Evolutionary conservation across 768 basidiomycete genomes (phyloP), one percentile per base, ranked within the genome.

Genomic region (Mycena olivaceomarginata): DNA sequence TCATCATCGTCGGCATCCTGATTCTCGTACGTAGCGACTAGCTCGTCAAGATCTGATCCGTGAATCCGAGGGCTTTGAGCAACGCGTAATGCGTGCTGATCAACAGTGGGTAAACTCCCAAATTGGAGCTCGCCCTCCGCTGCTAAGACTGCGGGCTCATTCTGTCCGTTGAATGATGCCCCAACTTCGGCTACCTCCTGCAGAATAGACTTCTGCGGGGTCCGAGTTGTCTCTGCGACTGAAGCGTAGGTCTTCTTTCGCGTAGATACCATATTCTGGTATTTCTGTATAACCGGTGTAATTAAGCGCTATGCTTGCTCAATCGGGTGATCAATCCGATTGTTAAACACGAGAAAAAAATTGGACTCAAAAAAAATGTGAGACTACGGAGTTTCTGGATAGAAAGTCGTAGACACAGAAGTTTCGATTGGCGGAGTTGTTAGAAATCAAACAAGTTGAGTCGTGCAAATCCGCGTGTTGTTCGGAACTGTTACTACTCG

Each of bases 311-410:
- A 39, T 31, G 31, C 31, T 41, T 6, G 39, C 0, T 40, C 68
- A 76, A 76, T 65, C 74, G 69, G 74, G 64, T 76, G 74, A 76
- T 76, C 74, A 76, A 69, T 76, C 74, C 74, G 74, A 76, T 64
- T 59, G 57, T 67, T 63, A 48, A 68, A 73, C 73, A 74, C 48
- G 31, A 31, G 73, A 51, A 51, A 70, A 76, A 76, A 70, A 59
- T 37, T 70, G 56, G 31, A 76, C 74, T 70, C 74, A 69, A 75
- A 76, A 76, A 76, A 76, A 76, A 76, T 31, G 31, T 31, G 31
- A 31, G 31, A 31, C 31, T 31, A 31, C 31, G 31, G 31, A 31
- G 31, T 31, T 31, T 31, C 31, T 31, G 31, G 31, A 31, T 31
- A 31, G 31, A 31, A 31, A 31, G 31, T 31, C 31, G 31, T 31